A percentile compares a stretch with the other conserved stretches of the same genome.
These are phyloP conservation scores for Fraxinus xanthoxyloides DNA, from an alignment of 305 asterid species.

Conservation along the genomic window DNA sequence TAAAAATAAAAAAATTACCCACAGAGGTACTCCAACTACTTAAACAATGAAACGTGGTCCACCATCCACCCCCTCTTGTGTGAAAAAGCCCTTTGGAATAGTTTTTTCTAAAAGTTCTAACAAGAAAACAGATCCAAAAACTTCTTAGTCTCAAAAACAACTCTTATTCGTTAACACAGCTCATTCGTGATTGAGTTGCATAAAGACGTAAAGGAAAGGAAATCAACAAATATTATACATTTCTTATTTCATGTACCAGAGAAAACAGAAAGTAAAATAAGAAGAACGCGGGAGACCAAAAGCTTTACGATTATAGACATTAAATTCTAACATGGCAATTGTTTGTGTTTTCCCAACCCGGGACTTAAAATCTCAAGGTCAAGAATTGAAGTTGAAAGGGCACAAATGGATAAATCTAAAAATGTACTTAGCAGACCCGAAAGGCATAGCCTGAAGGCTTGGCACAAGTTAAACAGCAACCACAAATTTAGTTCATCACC, in stretches of 20 bases:
- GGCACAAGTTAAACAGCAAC: conserved; percentile 17
- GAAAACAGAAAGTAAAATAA: conserved; percentile 5
- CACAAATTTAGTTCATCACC: conserved; percentile 16
- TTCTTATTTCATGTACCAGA: conserved; percentile 22
- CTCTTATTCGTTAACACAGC: not conserved
- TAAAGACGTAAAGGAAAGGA: not conserved
- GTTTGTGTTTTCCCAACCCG: conserved; percentile 20
- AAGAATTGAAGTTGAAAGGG: conserved; percentile 6
- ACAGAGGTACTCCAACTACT: too few species aligned
- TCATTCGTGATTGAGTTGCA: not conserved
- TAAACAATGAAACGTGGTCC: not conserved
- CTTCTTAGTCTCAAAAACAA: too few species aligned
- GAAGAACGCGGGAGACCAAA: conserved; percentile 8
- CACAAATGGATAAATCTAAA: conserved; percentile 14
- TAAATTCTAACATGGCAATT: conserved; percentile 22
- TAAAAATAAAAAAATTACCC: too few species aligned
- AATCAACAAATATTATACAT: not conserved
- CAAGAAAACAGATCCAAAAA: not conserved
- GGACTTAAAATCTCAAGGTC: conserved; percentile 20
- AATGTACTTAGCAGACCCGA: conserved; percentile 22
- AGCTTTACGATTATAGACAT: conserved; percentile 28
- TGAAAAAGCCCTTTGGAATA: too few species aligned
- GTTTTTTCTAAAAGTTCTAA: too few species aligned
- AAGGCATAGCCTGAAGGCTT: not conserved
- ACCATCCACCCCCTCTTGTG: not conserved